Conservation (phyloP, 805 yeast species). For the Wilhelminamyces savonicus region DNA sequence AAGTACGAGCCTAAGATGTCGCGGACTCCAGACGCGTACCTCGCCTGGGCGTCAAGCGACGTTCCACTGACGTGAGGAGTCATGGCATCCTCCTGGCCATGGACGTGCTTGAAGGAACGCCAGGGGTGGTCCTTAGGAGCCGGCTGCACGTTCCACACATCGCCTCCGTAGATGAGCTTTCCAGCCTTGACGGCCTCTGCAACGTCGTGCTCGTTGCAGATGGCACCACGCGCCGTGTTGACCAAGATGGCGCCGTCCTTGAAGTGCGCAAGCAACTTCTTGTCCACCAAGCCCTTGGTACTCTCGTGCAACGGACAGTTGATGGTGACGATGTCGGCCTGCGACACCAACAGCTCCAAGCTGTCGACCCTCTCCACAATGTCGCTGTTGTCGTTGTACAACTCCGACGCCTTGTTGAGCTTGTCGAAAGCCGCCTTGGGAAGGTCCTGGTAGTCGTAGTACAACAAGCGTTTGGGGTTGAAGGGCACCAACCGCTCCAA, state of each 20-base stretch:
- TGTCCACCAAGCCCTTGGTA: conserved; percentile 62
- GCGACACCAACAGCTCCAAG: conserved; percentile 59
- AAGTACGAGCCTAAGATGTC: conserved; percentile 59
- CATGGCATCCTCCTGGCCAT: conserved; percentile 73
- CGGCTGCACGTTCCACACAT: conserved; percentile 83
- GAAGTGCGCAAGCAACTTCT: conserved; percentile 58
- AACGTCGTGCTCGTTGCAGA: conserved; percentile 65
- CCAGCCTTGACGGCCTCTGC: conserved; percentile 69
- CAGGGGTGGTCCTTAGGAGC: conserved; percentile 75
- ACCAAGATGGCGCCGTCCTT: conserved; percentile 70
- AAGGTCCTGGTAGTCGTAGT: conserved; percentile 69
- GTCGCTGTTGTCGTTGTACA: conserved; percentile 44
- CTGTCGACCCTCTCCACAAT: conserved; percentile 54
- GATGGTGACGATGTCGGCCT: conserved; percentile 69
- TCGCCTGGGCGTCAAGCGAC: conserved; percentile 69
- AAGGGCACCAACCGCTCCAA: conserved; percentile 67
- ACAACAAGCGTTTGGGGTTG: conserved; percentile 66
- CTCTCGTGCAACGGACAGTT: conserved; percentile 73
- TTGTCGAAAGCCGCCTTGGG: conserved; percentile 43
- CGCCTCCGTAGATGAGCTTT: conserved; percentile 78
- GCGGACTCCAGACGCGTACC: conserved; percentile 68
- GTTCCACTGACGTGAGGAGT: conserved; percentile 80
- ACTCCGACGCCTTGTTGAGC: conserved; percentile 28
- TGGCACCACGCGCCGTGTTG: conserved; percentile 81
- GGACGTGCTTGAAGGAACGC: conserved; percentile 61